Conservation (phyloP, 1,284 basidiomycete genomes). For the Tilletia indica region DNA sequence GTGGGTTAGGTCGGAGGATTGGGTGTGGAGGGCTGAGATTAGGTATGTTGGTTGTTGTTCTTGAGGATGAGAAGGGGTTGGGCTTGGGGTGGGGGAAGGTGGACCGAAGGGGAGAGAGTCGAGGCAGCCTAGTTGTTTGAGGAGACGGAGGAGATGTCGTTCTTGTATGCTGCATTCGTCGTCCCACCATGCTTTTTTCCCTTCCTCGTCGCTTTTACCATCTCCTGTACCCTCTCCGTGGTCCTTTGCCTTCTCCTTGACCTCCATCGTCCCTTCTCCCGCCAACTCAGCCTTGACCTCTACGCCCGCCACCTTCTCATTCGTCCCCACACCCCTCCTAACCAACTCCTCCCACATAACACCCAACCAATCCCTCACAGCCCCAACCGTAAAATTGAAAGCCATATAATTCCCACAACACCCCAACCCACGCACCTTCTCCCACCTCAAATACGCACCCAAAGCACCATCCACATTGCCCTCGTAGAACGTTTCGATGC, state of each 20-base stretch:
- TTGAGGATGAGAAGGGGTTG: slow-evolving; percentile 21
- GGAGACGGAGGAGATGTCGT: slow-evolving; percentile 24
- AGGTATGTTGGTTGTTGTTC: slow-evolving; percentile 33
- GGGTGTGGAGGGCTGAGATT: slow-evolving; percentile 39
- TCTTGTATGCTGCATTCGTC: slow-evolving; percentile 38
- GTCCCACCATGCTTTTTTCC: slow-evolving; percentile 33
- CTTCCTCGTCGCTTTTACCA: slow-evolving; percentile 1
- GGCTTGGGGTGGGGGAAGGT: slow-evolving; percentile 23
- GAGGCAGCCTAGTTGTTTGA: slow-evolving; percentile 26
- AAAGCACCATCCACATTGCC: slow-evolving; percentile 24
- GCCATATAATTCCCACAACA: slow-evolving; percentile 50
- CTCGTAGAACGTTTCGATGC: slow-evolving; percentile 52
- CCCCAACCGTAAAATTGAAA: slow-evolving; percentile 45
- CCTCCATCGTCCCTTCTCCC: neutral
- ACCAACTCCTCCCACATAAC: slow-evolving; percentile 27
- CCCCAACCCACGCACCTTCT: slow-evolving; percentile 33
- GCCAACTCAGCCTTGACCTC: neutral
- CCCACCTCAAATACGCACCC: slow-evolving; percentile 31
- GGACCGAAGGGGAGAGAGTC: slow-evolving; percentile 13
- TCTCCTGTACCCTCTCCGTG: neutral
- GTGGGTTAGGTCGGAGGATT: slow-evolving; percentile 39
- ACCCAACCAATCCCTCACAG: slow-evolving; percentile 41
- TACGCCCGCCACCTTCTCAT: neutral
- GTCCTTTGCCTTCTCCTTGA: slow-evolving; percentile 19
- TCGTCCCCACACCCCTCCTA: too few species aligned